Evolutionary conservation across 2,329 filamentous ascomycete genomes (phyloP).

Genomic region (Aspergillus fumigatiaffinis): DNA sequence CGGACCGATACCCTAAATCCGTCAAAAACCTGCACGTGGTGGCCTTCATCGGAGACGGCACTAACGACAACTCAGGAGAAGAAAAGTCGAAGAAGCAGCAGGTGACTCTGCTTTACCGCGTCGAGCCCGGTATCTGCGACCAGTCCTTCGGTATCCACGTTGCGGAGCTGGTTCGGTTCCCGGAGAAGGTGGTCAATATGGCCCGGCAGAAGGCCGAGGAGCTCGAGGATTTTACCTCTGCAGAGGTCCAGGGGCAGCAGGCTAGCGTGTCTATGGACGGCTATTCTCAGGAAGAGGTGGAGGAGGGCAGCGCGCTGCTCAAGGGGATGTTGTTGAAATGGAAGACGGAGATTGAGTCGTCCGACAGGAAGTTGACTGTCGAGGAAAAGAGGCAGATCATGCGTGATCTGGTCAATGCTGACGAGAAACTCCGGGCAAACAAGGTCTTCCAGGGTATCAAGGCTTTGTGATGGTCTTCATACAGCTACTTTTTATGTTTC

Average conservation of each 20-base stretch:
- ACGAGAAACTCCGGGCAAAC: constrained; percentile 61
- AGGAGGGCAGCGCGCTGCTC: constrained; percentile 78
- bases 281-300: constrained; percentile 80
- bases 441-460: constrained; percentile 49
- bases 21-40: constrained; percentile 94
- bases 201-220: constrained; percentile 98
- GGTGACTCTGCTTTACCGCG: constrained; percentile 94
- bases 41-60: constrained; percentile 70
- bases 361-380: constrained; percentile 57
- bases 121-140: constrained; percentile 91
- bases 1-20: constrained; percentile 73
- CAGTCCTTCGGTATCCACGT: constrained; percentile 99
- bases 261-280: constrained; percentile 30
- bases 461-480: constrained; percentile 33
- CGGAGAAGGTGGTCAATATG: constrained; percentile 96
- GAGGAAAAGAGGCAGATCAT: constrained; percentile 76
- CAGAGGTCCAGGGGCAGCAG: constrained; percentile 45
- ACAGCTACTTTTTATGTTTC: background rate
- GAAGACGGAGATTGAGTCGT: constrained; percentile 70
- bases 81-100: constrained; percentile 62
- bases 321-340: constrained; percentile 80
- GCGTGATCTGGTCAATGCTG: constrained; percentile 71
- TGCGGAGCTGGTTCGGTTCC: constrained; percentile 92
- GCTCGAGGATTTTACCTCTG: constrained; percentile 75
- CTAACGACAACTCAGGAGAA: constrained; percentile 42